These are phyloP conservation scores for Phylloboletellus chloephorus DNA, from an alignment of 1,284 basidiomycete genomes.

Conservation along the genomic window DNA sequence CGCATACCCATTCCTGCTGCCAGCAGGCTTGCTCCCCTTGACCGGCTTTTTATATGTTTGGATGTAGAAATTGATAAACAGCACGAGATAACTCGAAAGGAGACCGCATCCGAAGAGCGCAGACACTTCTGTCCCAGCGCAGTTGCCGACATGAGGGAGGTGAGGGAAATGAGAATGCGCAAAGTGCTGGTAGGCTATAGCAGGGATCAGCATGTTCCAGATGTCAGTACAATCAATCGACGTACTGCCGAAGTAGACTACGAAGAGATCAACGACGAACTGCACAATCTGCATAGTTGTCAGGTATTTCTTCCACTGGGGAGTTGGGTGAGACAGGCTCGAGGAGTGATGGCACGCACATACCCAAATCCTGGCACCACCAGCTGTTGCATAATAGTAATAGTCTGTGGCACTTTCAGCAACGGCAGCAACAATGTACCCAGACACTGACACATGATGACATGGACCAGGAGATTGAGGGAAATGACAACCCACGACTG, in stretches of 20 bases:
- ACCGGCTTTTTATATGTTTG: constrained; percentile 73
- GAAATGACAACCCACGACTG: constrained; percentile 96
- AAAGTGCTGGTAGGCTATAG: constrained; percentile 79
- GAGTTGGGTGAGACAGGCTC: constrained; percentile 4
- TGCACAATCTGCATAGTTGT: constrained; percentile 95
- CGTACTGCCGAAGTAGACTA: constrained; percentile 92
- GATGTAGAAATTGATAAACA: constrained; percentile 90
- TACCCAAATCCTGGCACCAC: constrained; percentile 94
- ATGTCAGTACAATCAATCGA: constrained; percentile 11
- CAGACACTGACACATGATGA: constrained; percentile 85
- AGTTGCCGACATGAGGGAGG: constrained; percentile 72
- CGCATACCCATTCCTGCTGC: constrained; percentile 36
- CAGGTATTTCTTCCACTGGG: constrained; percentile 93
- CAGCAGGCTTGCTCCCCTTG: constrained; percentile 35
- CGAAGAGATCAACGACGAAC: constrained; percentile 85
- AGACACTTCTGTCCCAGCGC: constrained; percentile 84
- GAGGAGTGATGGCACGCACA: constrained; percentile 21
- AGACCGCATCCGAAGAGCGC: constrained; percentile 87
- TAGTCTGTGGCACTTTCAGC: constrained; percentile 58
- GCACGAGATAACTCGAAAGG: constrained; percentile 82
- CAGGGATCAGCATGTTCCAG: constrained; percentile 13
- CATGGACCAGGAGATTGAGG: constrained; percentile 92
- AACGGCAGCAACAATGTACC: background rate
- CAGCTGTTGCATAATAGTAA: constrained; percentile 95
- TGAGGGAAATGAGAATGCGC: constrained; percentile 56